phyloP scores from a whole-genome alignment of 345 rosid genomes.

The Sisymbrium irio region DNA sequence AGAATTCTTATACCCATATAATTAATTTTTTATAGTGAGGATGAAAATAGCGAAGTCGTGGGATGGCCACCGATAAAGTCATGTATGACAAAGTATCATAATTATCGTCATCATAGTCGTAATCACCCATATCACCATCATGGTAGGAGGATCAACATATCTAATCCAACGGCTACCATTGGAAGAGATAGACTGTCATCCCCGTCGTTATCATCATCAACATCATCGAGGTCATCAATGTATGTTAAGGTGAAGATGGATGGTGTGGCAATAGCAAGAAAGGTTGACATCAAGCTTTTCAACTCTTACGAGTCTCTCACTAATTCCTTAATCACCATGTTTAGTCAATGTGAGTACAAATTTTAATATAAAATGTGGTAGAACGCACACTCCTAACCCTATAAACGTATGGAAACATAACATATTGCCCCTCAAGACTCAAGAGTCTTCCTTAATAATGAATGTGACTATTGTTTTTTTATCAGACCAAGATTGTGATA shows the following conservation, averaged over 20 bases:
- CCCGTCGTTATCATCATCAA: background rate
- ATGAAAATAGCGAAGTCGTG: conserved; percentile 36
- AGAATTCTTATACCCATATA: background rate
- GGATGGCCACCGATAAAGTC: conserved; percentile 86
- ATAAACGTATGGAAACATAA: background rate
- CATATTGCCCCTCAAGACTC: background rate
- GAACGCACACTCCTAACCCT: background rate
- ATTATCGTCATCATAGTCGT: conserved; percentile 27
- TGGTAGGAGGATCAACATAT: conserved; percentile 27
- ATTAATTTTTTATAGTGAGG: conserved; percentile 32
- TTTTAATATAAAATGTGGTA: background rate
- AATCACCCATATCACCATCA: conserved; percentile 30
- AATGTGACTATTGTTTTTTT: background rate
- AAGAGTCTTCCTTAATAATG: background rate
- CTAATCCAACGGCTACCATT: conserved; percentile 7
- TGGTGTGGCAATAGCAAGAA: conserved; percentile 63
- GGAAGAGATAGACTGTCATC: conserved; percentile 13
- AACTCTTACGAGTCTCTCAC: conserved; percentile 47
- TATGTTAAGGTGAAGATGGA: conserved; percentile 80
- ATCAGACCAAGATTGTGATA: conserved; percentile 19
- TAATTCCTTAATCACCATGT: conserved; percentile 50
- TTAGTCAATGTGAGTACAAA: conserved; percentile 41
- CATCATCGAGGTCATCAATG: conserved; percentile 31
- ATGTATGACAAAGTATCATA: conserved; percentile 52
- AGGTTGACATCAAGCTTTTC: conserved; percentile 49